Evolutionary conservation across 176 grass and related monocot genomes (phyloP), one percentile per base, ranked within the genome.

Genomic region (Saccharum officinarum): DNA sequence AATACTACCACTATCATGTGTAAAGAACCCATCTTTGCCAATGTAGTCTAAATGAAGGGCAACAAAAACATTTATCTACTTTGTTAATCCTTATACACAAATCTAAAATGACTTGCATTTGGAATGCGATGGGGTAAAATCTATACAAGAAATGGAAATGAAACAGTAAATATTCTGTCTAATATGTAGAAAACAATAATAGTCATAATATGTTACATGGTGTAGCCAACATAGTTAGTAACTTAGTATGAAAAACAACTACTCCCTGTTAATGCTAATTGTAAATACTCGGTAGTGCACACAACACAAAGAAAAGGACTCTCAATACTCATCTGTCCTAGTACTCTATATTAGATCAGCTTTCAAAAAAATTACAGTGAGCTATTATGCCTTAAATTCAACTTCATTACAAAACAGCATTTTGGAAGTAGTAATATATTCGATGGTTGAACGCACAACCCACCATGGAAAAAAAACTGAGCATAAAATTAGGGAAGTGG

Each of bases 121-220:
- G 69, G 40, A 72, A 28, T 72, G 4, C 1, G 1, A 72, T 72
- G 11, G 11, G 26, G 41, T 25, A 8, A 71, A 71, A 26, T 26
- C 12, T 15, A 72, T 31, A 63, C 68, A 71, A 82, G 69, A 39
- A 46, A 5, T 69, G 22, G 46, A 79, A 71, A 71, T 63, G 14
- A 13, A 66, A 54, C 33, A 65, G 25, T 3, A 60, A 63, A 75
- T 76, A 71, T 12, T 71, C 17, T 45, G 40, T 62, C 40, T 67
- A 28, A 74, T 22, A 7, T n/a, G 28, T 63, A 17, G 23, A 65
- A 71, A 85, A 85, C 31, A 26, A 85, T 78, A 13, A 34, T 44
- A 78, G 34, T 41, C 63, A 41, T 10, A 68, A 68, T 68, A 11
- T 47, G 37, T 38, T 34, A 46, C 28, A 67, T 47, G 41, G 15